Conservation (phyloP, 495 filamentous ascomycete species). For the Pyronema domesticum region DNA sequence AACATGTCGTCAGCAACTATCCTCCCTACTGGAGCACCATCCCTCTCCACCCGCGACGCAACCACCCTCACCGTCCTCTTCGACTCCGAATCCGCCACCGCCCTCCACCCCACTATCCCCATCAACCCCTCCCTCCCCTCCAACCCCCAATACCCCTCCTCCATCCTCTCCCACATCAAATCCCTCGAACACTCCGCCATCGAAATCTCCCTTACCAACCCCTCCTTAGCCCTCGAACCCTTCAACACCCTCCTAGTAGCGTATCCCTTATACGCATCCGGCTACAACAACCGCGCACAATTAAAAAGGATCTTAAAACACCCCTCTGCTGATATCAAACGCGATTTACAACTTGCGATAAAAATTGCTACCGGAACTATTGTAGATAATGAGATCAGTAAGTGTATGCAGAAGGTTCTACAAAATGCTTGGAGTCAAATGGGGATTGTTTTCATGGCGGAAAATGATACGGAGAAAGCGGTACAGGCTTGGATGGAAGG, state of each 20-base stretch:
- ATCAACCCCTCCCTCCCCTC: constrained; percentile 42
- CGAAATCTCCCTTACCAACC: constrained; percentile 16
- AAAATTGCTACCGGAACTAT: constrained; percentile 39
- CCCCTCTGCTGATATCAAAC: constrained; percentile 29
- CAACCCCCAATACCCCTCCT: constrained; percentile 38
- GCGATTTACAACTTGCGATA: constrained; percentile 52
- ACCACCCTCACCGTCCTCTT: constrained; percentile 61
- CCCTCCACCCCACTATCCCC: constrained; percentile 28
- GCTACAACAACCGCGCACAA: constrained; percentile 62
- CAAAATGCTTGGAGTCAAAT: constrained; percentile 59
- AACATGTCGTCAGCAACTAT: background rate
- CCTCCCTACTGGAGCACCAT: constrained; percentile 13
- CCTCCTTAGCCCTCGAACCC: constrained; percentile 3
- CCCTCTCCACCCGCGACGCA: constrained; percentile 50
- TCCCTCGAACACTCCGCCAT: constrained; percentile 33
- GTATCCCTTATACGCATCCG: constrained; percentile 52
- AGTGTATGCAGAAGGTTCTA: constrained; percentile 39
- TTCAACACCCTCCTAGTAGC: constrained; percentile 38
- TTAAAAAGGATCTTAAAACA: constrained; percentile 40
- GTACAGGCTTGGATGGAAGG: constrained; percentile 43
- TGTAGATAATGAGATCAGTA: constrained; percentile 36
- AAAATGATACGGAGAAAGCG: constrained; percentile 30
- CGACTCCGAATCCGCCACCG: constrained; percentile 53
- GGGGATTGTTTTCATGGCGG: constrained; percentile 44
- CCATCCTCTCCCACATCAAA: constrained; percentile 34